Evolutionary conservation across 306 rosid genomes (phyloP).

Genomic region (Fragaria vesca): DNA sequence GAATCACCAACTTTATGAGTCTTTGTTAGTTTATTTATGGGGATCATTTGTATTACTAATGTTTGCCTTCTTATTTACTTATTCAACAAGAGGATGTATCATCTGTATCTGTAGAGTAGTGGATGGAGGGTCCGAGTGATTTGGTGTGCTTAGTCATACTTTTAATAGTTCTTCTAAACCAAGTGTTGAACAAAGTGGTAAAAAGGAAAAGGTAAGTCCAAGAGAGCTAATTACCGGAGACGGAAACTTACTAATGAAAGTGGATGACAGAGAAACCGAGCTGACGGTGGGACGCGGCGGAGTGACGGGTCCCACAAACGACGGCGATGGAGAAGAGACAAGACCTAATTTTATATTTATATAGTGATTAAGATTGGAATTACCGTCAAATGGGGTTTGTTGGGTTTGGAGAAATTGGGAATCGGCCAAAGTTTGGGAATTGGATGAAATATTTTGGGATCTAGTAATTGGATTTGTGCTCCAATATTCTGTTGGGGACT

Average conservation of each 20-base stretch:
- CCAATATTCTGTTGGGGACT: not conserved
- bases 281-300: conserved; percentile 15
- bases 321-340: conserved; percentile 5
- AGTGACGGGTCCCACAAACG: conserved; percentile 1
- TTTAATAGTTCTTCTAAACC: too few species aligned
- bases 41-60: too few species aligned
- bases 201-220: too few species aligned
- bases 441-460: conserved; percentile 4
- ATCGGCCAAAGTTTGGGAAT: not conserved
- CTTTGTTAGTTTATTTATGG: too few species aligned
- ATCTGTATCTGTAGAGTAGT: too few species aligned
- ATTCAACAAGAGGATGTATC: too few species aligned
- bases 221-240: not conserved
- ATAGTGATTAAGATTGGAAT: not conserved
- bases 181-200: too few species aligned
- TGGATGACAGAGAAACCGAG: not conserved
- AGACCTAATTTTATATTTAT: not conserved
- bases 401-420: not conserved
- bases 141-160: too few species aligned
- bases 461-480: not conserved
- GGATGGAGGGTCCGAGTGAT: too few species aligned
- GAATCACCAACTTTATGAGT: too few species aligned
- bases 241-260: not conserved
- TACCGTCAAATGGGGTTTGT: not conserved
- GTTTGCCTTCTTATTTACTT: too few species aligned